These are phyloP conservation scores for Poa pratensis DNA, from an alignment of 176 grass and related monocot species.

Conservation along the genomic window DNA sequence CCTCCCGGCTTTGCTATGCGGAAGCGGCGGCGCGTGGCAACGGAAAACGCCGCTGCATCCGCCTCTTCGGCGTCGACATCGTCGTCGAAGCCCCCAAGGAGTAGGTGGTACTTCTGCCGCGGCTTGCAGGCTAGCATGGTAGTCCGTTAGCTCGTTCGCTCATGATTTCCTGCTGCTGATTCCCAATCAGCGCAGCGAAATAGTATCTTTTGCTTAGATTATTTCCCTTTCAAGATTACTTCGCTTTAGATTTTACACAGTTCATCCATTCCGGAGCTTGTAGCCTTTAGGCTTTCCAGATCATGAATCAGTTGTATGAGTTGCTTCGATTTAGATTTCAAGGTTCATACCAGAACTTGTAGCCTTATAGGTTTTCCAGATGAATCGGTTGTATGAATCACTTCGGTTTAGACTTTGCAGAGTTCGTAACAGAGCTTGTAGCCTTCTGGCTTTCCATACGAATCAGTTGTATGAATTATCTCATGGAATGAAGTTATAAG, in stretches of 20 bases:
- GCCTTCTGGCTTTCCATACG: conserved; percentile 18
- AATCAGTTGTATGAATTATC: conserved; percentile 13
- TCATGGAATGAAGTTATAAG: conserved; percentile 17
- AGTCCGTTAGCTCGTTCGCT: background rate
- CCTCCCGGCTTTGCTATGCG: background rate
- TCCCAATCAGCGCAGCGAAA: background rate
- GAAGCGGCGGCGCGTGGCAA: background rate
- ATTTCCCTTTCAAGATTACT: background rate
- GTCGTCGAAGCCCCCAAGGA: background rate
- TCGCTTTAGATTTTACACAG: background rate
- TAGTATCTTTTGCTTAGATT: background rate
- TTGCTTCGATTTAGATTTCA: background rate
- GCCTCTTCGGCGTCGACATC: conserved; percentile 21
- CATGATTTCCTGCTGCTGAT: background rate
- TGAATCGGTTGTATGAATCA: background rate
- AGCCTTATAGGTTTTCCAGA: conserved; percentile 8
- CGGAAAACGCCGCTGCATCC: background rate
- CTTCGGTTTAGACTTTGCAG: background rate
- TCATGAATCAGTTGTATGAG: conserved; percentile 14
- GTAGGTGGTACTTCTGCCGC: background rate
- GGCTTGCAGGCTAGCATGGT: background rate
- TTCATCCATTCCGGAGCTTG: background rate
- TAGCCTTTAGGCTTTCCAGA: conserved; percentile 32
- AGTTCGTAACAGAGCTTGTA: conserved; percentile 15
- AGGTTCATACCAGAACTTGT: conserved; percentile 14